Evolutionary conservation across 495 filamentous ascomycete species (phyloP).

Genomic region (Penicillium ochrochloron): DNA sequence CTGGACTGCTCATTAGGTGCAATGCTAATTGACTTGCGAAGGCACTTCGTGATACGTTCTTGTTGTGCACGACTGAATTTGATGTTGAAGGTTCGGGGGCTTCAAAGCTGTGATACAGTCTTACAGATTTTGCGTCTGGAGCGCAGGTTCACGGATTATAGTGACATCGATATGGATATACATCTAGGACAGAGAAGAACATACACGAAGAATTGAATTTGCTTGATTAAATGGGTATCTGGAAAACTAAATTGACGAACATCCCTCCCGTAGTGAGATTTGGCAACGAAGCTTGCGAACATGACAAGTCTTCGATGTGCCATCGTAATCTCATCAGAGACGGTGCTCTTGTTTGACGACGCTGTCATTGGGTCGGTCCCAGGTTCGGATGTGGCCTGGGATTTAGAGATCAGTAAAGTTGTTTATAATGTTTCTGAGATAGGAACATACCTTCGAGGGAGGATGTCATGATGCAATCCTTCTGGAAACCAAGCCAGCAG

Average conservation of each 20-base stretch:
- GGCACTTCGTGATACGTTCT: constrained; percentile 64
- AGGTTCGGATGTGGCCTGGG: constrained; percentile 84
- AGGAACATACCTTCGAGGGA: constrained; percentile 75
- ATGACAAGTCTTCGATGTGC: not conserved
- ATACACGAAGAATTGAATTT: constrained; percentile 3
- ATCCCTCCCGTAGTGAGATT: constrained; percentile 13
- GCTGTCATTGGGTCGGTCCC: constrained; percentile 75
- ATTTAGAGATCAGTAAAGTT: constrained; percentile 8
- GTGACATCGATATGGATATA: not conserved
- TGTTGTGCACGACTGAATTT: constrained; percentile 64
- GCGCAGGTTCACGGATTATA: not conserved
- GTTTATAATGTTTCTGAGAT: not conserved
- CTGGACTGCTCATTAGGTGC: too few species aligned
- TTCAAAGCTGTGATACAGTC: constrained; percentile 32
- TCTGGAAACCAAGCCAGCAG: constrained; percentile 87
- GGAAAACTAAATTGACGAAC: constrained; percentile 13
- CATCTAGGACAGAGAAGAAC: not conserved
- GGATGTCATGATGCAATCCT: constrained; percentile 89
- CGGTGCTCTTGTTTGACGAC: constrained; percentile 33
- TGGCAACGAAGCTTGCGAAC: not conserved
- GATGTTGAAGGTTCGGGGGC: constrained; percentile 37
- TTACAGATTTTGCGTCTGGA: too few species aligned
- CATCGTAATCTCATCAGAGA: not conserved
- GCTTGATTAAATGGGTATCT: constrained; percentile 30
- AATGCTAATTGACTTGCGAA: constrained; percentile 16